Base-by-base conservation (phyloP, 2,329 filamentous ascomycete species). In the Penicillium sp. region DNA sequence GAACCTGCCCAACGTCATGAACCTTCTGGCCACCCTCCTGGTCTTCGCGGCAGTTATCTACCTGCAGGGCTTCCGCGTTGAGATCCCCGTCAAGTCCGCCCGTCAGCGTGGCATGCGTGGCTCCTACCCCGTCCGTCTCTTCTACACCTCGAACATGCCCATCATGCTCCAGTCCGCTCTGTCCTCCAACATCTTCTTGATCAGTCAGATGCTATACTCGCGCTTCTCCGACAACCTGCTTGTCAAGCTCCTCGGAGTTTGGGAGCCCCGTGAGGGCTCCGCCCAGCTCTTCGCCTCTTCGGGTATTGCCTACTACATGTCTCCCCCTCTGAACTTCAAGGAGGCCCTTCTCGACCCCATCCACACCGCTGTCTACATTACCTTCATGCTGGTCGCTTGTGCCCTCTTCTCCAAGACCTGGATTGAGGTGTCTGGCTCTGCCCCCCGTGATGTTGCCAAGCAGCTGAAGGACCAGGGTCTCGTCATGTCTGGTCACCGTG, bases 131-230 rank as follows among this genome's bases (percentile, higher is more conserved):
- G 83, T 98, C 70, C 91, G 94, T 64, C 87, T 98, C 45, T 98
- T 98, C 83, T 98, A 98, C 78, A 98, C 93, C 67, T 96, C 90
- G 70, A 98, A 98, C 85, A 98, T 98, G 94, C 93, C 93, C 66
- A 98, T 98, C 75, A 98, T 98, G 93, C 80, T 98, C 69, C 94
- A 98, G 78, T 97, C 91, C 33, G 93, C 93, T 58, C 82, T 98
- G 57, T 95, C 88, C 56, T 96, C 91, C 79, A 98, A 98, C 79
- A 82, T 98, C 73, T 98, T 98, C 83, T 78, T 98, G 53, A 89
- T 98, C 75, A 93, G 86, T 68, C 93, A 98, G 79, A 97, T 97
- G 90, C 83, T 98, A 56, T 97, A 94, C 83, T 94, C 87, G 50
- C 90, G 91, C 70, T 97, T 98, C 79, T 93, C 89, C 32, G 93